Evolutionary conservation across 1,139 yeast genomes (phyloP), one percentile per base, ranked within the genome.

Genomic region (Starmera stellimalicola): DNA sequence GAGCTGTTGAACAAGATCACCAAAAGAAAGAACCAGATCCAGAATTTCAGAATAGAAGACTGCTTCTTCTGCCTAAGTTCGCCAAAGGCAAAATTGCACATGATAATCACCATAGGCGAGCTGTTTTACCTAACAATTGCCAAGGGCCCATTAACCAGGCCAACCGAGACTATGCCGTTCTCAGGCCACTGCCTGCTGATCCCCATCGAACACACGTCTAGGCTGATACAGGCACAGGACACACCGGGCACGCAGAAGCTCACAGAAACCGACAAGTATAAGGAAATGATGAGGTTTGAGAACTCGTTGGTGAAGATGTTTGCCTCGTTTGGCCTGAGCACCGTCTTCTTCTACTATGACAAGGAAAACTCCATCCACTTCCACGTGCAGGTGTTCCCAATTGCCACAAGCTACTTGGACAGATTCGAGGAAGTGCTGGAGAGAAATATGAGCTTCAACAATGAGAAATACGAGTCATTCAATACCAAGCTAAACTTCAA

Each of bases 21-120:
- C 37, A 30, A 45, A 43, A 31, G 40, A 32, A 28, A 51, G 39
- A 38, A 58, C 52, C 42, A 28, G 7, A 42, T 42, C 20, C 64
- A 59, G 40, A 55, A 52, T 2, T 68, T 78, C 2, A 50, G 66
- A 2, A 83, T 85, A 0, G 64, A 62, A 12, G 58, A 64, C 27
- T 88, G 97, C 51, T 87, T 82, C 58, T 82, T 88, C 50, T 88
- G 96, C 52, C 65, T 87, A 17, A 75, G 93, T 2, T 84, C 84
- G 47, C 84, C 94, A 0, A 70, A 75, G 15, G 69, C 83, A 5
- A 93, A 81, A 45, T 67, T 82, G 3, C 94, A 85, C 52, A 74
- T 88, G 79, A 73, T 88, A 20, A 69, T 84, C 1, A 72, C 93
- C 0, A 78, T 88, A 36, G 91, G 84, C 0, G 67, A 68, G 8